Conservation (phyloP, 331 rosid genomes). For the Quercus phellos region DNA sequence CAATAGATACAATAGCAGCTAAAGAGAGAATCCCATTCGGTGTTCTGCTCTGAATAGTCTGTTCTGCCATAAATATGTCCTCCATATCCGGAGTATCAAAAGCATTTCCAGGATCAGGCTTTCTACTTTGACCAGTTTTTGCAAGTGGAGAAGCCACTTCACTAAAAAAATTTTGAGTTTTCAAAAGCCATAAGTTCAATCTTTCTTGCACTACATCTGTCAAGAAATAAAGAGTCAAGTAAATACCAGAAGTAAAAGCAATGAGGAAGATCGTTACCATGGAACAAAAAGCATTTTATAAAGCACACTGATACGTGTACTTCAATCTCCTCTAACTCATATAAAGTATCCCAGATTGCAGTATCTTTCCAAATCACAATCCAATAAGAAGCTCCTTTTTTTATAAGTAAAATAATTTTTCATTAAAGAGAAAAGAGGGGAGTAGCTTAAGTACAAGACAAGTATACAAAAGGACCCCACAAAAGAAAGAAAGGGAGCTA, state of each 20-base stretch:
- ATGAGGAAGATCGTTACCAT: neutral
- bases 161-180: conserved; percentile 70
- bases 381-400: neutral
- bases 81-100: conserved; percentile 49
- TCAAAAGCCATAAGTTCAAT: conserved; percentile 51
- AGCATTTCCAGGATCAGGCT: conserved; percentile 43
- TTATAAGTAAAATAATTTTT: neutral
- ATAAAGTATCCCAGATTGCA: neutral
- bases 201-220: conserved; percentile 78
- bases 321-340: neutral
- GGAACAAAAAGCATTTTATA: neutral
- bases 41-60: conserved; percentile 61
- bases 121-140: conserved; percentile 51
- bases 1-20: conserved; percentile 75
- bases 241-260: conserved; percentile 8
- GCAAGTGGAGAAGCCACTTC: conserved; percentile 76
- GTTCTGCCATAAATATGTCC: conserved; percentile 66
- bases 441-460: too few relatives aligned
- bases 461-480: too few relatives aligned
- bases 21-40: conserved; percentile 72
- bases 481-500: too few relatives aligned
- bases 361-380: neutral
- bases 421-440: too few relatives aligned
- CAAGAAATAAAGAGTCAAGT: conserved; percentile 8
- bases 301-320: neutral